These are phyloP conservation scores for Aspergillus calidoustus DNA, from an alignment of 2,329 filamentous ascomycete genomes.

Conservation along the genomic window DNA sequence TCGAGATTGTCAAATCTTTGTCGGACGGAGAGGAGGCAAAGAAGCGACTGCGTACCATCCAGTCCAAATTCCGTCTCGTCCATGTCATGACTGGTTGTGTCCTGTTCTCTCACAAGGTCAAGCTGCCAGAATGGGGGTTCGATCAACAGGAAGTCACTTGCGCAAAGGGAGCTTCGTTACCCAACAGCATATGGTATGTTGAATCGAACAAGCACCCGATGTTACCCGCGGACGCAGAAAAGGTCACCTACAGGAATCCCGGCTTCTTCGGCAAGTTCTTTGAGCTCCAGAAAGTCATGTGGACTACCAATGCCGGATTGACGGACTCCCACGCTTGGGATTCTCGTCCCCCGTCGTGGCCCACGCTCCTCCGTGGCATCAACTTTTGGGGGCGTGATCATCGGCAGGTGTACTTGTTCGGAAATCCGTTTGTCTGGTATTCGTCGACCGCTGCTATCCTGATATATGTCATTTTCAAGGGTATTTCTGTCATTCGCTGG, in stretches of 20 bases:
- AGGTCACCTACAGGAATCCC: conserved; percentile 92
- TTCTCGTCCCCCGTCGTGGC: conserved; percentile 92
- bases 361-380: conserved; percentile 87
- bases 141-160: conserved; percentile 99
- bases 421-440: conserved; percentile 96
- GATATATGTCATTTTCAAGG: conserved; percentile 84
- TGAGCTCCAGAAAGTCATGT: conserved; percentile 98
- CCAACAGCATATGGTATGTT: conserved; percentile 97
- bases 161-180: conserved; percentile 84
- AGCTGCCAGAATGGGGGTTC: conserved; percentile 95
- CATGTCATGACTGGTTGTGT: conserved; percentile 97
- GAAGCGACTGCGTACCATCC: conserved; percentile 85
- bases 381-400: conserved; percentile 98
- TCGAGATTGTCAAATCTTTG: conserved; percentile 92
- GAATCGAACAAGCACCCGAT: conserved; percentile 86
- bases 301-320: conserved; percentile 94
- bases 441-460: conserved; percentile 77
- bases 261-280: conserved; percentile 98
- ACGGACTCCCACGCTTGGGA: conserved; percentile 98
- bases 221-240: conserved; percentile 76
- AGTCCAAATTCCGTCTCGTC: conserved; percentile 94
- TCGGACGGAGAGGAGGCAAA: conserved; percentile 80
- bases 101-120: conserved; percentile 98
- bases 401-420: conserved; percentile 94
- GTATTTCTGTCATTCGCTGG: conserved; percentile 84